These are phyloP conservation scores for Corymbia citriodora DNA, from an alignment of 441 rosid genomes.

Conservation along the genomic window DNA sequence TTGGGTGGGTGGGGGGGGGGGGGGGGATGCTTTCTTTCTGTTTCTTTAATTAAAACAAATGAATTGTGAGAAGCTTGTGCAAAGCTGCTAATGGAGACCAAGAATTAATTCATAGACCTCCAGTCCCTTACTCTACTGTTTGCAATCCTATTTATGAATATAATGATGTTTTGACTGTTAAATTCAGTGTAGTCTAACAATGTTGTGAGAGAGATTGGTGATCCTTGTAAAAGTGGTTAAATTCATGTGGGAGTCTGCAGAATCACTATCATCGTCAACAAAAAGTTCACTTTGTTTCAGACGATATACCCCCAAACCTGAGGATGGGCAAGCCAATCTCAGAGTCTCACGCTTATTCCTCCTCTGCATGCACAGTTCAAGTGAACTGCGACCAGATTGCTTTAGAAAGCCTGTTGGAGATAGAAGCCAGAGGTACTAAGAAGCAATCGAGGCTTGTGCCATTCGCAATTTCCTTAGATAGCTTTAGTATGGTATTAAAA, in stretches of 20 bases:
- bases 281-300: not conserved
- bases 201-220: not conserved
- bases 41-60: not conserved
- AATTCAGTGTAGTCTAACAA: not conserved
- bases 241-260: not conserved
- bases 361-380: not conserved
- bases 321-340: not conserved
- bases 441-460: not conserved
- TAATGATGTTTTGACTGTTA: not conserved
- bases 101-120: not conserved
- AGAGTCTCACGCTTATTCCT: not conserved
- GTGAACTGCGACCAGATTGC: not conserved
- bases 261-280: not conserved
- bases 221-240: not conserved
- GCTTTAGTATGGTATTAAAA: not conserved
- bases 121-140: not conserved
- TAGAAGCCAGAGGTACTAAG: not conserved
- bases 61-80: not conserved
- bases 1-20: too few relatives aligned
- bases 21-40: not conserved
- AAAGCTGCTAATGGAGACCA: not conserved
- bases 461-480: not conserved
- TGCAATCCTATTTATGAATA: not conserved
- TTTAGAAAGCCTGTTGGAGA: not conserved
- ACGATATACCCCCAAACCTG: not conserved